Base-by-base conservation (phyloP, 106 monocot genomes). In the Phalaenopsis equestris region DNA sequence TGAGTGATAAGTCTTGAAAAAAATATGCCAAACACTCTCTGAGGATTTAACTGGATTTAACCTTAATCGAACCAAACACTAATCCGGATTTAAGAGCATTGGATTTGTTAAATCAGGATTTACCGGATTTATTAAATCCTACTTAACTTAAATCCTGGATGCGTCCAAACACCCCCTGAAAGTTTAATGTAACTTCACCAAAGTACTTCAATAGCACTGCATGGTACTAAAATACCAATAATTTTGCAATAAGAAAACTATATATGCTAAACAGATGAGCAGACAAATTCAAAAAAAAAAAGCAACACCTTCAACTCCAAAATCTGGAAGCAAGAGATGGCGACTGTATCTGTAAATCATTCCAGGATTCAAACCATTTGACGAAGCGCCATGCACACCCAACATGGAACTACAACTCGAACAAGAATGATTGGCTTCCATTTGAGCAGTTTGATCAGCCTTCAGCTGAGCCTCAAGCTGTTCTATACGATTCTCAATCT, bases 321-420 rank as follows among this genome's bases (percentile, higher is more conserved):
- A 98, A 82, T 83, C 73, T n/a, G 94, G 94, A 15, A 98, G 90
- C 38, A 98, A 48, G 41, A 98, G 87, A 75, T 94, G 98, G 30
- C 98, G 92, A 79, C 98, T 98, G 79, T 92, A 98, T 78, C 98
- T 83, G 64, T 91, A 85, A 56, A 98, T 87, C 94, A 92, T 94
- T 24, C 91, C 89, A 45, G 84, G 73, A n/a, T 83, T 88, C 79
- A 98, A 77, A 1, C 90, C 91, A 61, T 87, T 79, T 49, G 24
- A 49, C 41, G 42, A 65, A 21, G 3, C 45, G n/a, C 30, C 14
- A 5, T 52, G 73, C 1, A 57, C 76, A 41, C 42, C 56, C 38
- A 48, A 3, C 16, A 43, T 42, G 23, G 56, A 46, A 36, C 1
- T 16, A 52, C 2, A 56, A 41, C 43, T 47, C 36, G 38, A 74